Percentiles rank a stretch among this genome's conserved stretches.
Conservation (phyloP, 345 rosid genomes). For the Schrenkiella parvula region DNA sequence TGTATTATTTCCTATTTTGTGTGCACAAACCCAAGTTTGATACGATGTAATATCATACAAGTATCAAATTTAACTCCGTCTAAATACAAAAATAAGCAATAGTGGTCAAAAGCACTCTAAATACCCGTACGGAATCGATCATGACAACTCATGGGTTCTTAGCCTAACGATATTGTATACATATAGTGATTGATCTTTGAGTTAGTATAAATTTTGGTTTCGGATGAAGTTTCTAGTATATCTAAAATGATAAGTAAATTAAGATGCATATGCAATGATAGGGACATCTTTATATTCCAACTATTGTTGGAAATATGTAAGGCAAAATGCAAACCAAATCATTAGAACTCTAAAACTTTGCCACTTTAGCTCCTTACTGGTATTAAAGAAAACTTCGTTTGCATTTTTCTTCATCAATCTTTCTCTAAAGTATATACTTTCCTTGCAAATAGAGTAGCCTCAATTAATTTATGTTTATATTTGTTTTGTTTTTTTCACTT, state of each 20-base stretch:
- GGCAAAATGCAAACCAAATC: constrained; percentile 34
- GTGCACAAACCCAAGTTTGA: neutral
- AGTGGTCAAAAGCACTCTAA: neutral
- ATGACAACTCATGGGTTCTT: neutral
- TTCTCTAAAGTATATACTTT: constrained; percentile 34
- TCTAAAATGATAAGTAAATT: neutral
- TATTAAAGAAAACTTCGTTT: constrained; percentile 26
- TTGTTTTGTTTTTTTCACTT: constrained; percentile 6
- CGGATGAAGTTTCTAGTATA: neutral
- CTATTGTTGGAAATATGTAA: constrained; percentile 27
- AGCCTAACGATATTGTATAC: neutral
- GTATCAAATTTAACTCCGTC: neutral
- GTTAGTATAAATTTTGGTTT: neutral
- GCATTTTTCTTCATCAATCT: constrained; percentile 21
- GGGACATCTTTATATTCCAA: constrained; percentile 21
- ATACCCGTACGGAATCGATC: neutral
- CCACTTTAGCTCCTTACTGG: constrained; percentile 19
- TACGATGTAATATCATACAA: neutral
- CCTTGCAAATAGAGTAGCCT: constrained; percentile 36
- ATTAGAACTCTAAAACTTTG: constrained; percentile 33
- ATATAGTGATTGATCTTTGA: neutral
- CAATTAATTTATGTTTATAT: constrained; percentile 18
- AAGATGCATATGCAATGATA: constrained; percentile 13
- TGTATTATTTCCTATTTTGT: neutral
- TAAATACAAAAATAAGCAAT: neutral